These are phyloP conservation scores for Blastomyces emzantsi DNA, from an alignment of 2,329 filamentous ascomycete species.

Conservation along the genomic window DNA sequence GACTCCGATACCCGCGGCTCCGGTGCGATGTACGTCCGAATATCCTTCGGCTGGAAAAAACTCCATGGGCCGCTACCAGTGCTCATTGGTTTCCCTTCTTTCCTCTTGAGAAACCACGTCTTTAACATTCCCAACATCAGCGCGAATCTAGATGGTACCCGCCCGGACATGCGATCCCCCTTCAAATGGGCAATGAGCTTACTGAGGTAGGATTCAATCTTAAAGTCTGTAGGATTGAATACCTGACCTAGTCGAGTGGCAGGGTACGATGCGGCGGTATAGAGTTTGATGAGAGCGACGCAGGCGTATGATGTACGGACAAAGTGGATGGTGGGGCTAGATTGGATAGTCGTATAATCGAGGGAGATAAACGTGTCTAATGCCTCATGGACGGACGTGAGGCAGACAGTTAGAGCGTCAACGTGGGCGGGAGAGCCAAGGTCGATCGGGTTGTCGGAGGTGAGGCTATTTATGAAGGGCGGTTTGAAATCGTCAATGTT, in stretches of 20 bases:
- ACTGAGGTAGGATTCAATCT: constrained; percentile 58
- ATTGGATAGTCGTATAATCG: constrained; percentile 50
- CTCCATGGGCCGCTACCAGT: constrained; percentile 11
- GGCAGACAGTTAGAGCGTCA: constrained; percentile 57
- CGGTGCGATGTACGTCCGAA: constrained; percentile 7
- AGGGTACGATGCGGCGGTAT: constrained; percentile 56
- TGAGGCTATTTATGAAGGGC: constrained; percentile 39
- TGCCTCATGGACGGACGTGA: constrained; percentile 57
- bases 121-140: constrained; percentile 62
- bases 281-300: constrained; percentile 65
- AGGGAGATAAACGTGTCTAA: constrained; percentile 57
- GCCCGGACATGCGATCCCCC: constrained; percentile 53
- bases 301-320: constrained; percentile 63
- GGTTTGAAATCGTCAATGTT: constrained; percentile 44
- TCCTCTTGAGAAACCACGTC: constrained; percentile 55
- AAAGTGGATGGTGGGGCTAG: constrained; percentile 60
- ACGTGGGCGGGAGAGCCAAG: constrained; percentile 51
- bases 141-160: constrained; percentile 60
- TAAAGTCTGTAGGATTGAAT: constrained; percentile 59
- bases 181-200: constrained; percentile 60
- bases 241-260: constrained; percentile 60
- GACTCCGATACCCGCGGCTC: neutral
- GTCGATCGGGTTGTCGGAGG: constrained; percentile 27
- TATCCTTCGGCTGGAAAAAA: constrained; percentile 15
- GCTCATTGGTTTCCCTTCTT: constrained; percentile 22